phyloP scores from a whole-genome alignment of 2,329 filamentous ascomycete species.

The Davidsoniella virescens region DNA sequence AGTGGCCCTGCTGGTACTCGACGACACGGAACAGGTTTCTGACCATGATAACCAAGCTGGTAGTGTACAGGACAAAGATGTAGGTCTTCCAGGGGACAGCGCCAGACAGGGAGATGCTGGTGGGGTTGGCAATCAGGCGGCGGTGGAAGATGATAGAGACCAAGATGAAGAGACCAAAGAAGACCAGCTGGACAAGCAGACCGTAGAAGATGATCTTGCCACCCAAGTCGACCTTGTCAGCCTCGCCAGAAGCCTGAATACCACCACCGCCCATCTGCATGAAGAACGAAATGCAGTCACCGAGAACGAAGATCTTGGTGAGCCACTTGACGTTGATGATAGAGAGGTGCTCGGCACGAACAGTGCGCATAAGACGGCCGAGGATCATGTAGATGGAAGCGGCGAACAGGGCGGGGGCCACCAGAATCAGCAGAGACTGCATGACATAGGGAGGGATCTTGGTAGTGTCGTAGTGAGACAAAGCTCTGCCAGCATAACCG shows the following conservation, averaged over 20 bases:
- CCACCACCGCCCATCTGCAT: constrained; percentile 31
- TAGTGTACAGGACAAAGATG: constrained; percentile 20
- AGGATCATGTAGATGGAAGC: constrained; percentile 36
- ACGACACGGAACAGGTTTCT: constrained; percentile 30
- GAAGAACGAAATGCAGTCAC: constrained; percentile 36
- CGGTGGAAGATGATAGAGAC: constrained; percentile 29
- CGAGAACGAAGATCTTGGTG: constrained; percentile 37
- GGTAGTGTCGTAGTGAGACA: constrained; percentile 17
- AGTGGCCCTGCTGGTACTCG: constrained; percentile 29
- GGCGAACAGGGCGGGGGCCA: constrained; percentile 32
- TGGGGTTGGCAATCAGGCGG: constrained; percentile 15
- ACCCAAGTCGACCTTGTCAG: constrained; percentile 17
- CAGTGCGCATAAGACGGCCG: constrained; percentile 26
- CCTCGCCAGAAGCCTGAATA: not conserved
- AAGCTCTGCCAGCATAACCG: constrained; percentile 14
- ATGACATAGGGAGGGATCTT: constrained; percentile 24
- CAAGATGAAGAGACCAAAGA: constrained; percentile 36
- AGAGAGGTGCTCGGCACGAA: constrained; percentile 22
- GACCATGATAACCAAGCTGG: constrained; percentile 26
- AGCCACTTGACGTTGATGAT: constrained; percentile 25
- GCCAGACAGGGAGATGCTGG: constrained; percentile 11
- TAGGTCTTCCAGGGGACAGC: constrained; percentile 19
- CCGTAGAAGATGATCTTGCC: constrained; percentile 34
- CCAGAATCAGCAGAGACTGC: constrained; percentile 27
- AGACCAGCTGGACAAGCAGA: constrained; percentile 35